Base-by-base conservation (phyloP, 257 asterid genomes). In the Przewalskia tangutica region DNA sequence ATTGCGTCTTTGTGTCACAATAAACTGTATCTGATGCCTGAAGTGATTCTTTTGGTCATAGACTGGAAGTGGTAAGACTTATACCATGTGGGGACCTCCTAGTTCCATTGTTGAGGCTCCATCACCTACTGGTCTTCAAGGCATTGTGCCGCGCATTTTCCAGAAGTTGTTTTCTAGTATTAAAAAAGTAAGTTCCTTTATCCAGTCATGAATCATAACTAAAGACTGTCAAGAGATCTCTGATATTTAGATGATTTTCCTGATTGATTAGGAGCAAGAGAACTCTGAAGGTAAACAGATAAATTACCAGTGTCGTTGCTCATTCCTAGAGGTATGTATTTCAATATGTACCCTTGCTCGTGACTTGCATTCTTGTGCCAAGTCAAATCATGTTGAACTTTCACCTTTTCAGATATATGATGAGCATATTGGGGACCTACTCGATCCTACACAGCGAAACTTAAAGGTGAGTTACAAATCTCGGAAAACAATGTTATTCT, bases 31-130 rank as follows among this genome's bases (percentile, higher is more conserved):
- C 83, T 32, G 58, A 36, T 64, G 71, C 73, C 75, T 79, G 55
- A 79, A 59, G 58, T 77, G 53, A 48, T 54, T 77, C 50, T 53
- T 78, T 83, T 62, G 58, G 44, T 66, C 63, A 85, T 81, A 96
- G 99, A 96, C 95, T 87, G 98, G 98, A 58, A 96, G 97, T 87
- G 99, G 99, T 27, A 94, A 96, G 89, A 88, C 98, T 36, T 93
- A 88, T 84, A 94, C 99, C 50, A 91, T 96, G 98, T 96, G 98
- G 98, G 98, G 99, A 77, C 98, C 98, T 14, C 98, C 89, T 18
- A 93, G 95, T 83, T 93, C 99, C 12, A 94, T 96, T 93, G 91
- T 94, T 80, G 97, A 89, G 42, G 88, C 85, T 87, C 97, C 92
- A 62, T 87, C 92, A 23, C 86, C 85, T 60, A 79, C 77, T 88